Evolutionary conservation across 495 filamentous ascomycete species (phyloP).

Genomic region (Bombardia bombarda): DNA sequence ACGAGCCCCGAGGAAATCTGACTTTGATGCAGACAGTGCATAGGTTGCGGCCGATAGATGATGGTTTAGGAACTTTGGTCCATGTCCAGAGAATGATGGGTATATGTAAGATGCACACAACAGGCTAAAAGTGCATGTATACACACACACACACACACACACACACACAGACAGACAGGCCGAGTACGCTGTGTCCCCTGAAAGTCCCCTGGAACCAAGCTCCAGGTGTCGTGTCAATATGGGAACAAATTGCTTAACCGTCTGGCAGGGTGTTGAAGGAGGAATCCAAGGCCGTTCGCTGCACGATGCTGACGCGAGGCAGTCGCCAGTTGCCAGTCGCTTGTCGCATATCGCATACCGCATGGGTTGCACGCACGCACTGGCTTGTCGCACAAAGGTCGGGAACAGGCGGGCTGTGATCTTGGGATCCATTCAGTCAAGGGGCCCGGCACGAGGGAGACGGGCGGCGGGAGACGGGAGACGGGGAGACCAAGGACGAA

Average conservation of each 20-base stretch:
- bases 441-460: conserved; percentile 1
- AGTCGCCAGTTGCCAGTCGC: no score
- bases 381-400: conserved; percentile 11
- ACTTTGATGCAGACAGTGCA: no score
- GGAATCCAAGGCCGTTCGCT: neutral
- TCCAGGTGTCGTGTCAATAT: conserved; percentile 10
- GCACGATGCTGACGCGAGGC: neutral
- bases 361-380: no score
- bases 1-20: no score
- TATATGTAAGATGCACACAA: conserved; percentile 11
- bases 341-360: no score
- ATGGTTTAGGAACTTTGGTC: no score
- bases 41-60: no score
- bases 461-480: no score
- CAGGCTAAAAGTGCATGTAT: conserved; percentile 16
- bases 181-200: neutral
- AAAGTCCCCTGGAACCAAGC: conserved; percentile 6
- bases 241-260: conserved; percentile 4
- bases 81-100: conserved; percentile 7
- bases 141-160: neutral
- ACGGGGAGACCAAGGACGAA: no score
- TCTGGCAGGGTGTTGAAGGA: neutral
- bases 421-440: conserved; percentile 1
- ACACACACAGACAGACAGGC: neutral
- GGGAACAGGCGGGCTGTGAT: conserved; percentile 9